A percentile compares a stretch with the other conserved stretches of the same genome.
phyloP scores from a whole-genome alignment of 176 grass and related monocot genomes.

The Alloteropsis semialata region DNA sequence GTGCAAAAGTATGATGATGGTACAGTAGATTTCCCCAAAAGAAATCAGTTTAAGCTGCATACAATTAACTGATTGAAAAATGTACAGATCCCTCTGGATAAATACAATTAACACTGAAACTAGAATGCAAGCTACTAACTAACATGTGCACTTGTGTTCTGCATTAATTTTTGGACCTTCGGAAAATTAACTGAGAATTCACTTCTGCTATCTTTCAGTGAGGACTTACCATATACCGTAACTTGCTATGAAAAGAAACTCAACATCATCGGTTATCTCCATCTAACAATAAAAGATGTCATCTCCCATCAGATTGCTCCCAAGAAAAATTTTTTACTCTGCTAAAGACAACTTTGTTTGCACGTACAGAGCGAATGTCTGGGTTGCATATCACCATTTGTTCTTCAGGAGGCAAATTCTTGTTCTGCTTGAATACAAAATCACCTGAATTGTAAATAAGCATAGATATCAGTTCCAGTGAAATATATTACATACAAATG shows the following conservation, averaged over 20 bases:
- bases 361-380: conserved; percentile 4
- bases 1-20: background rate
- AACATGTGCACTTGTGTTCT: background rate
- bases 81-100: background rate
- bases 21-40: background rate
- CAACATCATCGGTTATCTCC: conserved; percentile 19
- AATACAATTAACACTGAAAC: background rate
- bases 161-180: background rate
- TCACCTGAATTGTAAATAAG: background rate
- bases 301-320: background rate
- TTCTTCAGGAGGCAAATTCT: background rate
- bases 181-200: background rate
- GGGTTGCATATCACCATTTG: conserved; percentile 30
- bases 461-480: background rate
- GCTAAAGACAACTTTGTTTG: background rate
- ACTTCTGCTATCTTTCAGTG: background rate
- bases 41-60: background rate
- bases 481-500: background rate
- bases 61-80: conserved; percentile 1
- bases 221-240: conserved; percentile 44
- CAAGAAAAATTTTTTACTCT: background rate
- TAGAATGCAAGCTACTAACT: background rate
- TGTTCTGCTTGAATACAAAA: conserved; percentile 20
- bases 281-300: conserved; percentile 2
- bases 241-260: conserved; percentile 46